Evolutionary conservation across 331 rosid species (phyloP).

Genomic region (Quercus lobata): DNA sequence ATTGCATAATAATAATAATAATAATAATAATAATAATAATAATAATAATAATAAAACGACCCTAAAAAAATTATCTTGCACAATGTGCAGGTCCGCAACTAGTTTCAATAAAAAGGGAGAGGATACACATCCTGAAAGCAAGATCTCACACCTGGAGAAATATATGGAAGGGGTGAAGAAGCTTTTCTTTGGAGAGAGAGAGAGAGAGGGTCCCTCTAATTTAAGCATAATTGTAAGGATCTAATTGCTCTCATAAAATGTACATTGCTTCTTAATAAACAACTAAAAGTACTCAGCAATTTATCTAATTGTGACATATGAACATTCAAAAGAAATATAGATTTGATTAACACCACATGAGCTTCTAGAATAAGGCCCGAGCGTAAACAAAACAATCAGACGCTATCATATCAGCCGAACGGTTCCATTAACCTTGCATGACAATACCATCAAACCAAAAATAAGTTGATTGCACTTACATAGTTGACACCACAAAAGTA

Average conservation of each 20-base stretch:
- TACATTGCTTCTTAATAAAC: conserved; percentile 29
- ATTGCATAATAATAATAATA: too few species aligned
- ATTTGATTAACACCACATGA: conserved; percentile 11
- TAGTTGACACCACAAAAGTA: neutral
- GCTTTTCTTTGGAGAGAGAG: neutral
- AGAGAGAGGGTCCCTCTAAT: neutral
- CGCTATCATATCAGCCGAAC: conserved; percentile 16
- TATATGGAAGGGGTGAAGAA: neutral
- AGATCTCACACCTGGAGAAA: neutral
- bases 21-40: too few species aligned
- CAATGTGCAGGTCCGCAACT: too few species aligned
- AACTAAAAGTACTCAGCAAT: neutral
- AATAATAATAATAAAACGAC: too few species aligned
- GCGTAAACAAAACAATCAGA: conserved; percentile 16
- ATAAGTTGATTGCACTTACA: neutral
- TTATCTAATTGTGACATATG: conserved; percentile 13
- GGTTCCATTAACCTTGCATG: conserved; percentile 31
- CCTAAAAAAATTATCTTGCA: too few species aligned
- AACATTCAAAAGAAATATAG: conserved; percentile 7
- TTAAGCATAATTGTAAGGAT: conserved; percentile 11
- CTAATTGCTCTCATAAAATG: conserved; percentile 21
- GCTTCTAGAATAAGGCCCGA: conserved; percentile 8
- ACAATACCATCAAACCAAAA: conserved; percentile 10
- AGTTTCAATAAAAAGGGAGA: too few species aligned
- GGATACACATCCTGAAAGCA: neutral